Percentiles rank a stretch among this genome's conserved stretches.
Evolutionary conservation across 148 eudicot genomes (phyloP).

Genomic region (Rheum nobile): DNA sequence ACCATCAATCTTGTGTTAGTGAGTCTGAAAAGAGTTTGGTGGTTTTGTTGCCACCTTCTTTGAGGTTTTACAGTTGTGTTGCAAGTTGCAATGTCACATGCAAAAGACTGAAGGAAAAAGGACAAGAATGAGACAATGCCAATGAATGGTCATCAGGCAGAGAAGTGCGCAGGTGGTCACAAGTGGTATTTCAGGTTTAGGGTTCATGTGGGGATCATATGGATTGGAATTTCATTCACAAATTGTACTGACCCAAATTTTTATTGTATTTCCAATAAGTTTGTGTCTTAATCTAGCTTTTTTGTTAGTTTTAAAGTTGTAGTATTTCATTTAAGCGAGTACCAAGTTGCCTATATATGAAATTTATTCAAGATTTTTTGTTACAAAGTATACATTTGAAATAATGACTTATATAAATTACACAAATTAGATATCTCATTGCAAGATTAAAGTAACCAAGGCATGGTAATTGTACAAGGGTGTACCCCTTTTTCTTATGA

Average conservation of each 20-base stretch:
- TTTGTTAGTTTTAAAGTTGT: too few species aligned
- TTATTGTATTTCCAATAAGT: neutral
- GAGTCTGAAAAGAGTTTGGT: neutral
- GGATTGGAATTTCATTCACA: neutral
- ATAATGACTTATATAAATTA: too few species aligned
- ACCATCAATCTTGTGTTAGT: neutral
- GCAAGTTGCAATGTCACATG: constrained; percentile 5
- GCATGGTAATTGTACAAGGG: too few species aligned
- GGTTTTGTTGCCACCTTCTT: neutral
- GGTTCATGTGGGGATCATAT: constrained; percentile 4
- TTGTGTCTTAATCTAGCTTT: neutral
- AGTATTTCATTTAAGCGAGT: too few species aligned
- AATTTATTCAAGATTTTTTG: too few species aligned
- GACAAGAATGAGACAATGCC: too few species aligned
- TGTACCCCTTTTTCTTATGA: too few species aligned
- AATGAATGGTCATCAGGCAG: neutral
- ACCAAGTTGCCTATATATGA: too few species aligned
- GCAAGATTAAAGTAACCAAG: too few species aligned
- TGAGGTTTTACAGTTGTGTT: neutral
- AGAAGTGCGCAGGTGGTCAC: neutral
- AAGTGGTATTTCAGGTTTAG: neutral
- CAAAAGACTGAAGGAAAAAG: neutral
- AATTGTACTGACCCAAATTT: neutral
- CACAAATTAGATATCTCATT: too few species aligned
- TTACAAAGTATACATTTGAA: too few species aligned